Base-by-base conservation (phyloP, 164 flowering plant genomes). In the Paratinospora sagittata region DNA sequence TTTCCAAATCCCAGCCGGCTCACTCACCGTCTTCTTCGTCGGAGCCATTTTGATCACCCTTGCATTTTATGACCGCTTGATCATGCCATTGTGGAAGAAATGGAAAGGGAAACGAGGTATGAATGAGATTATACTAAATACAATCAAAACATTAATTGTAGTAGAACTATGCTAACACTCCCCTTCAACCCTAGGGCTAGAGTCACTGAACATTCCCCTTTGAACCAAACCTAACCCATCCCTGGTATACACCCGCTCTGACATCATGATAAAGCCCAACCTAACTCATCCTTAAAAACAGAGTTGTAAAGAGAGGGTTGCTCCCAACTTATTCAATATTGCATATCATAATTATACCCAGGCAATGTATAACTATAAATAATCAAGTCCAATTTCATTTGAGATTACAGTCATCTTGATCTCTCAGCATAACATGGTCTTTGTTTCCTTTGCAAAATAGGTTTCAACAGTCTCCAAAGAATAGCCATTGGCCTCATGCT, bases 1-100 rank as follows among this genome's bases (percentile, higher is more conserved):
- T 41, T 94, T 94, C 78, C 81, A 82, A 63, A 94, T 94, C 71
- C 98, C 98, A 0, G 95, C 98, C 0, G 98, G 91, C 47, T 94
- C 97, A 2, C 89, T 94, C 66, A 90, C 97, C 1, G 92, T 88
- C 73, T 92, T 94, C 82, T 92, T 94, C 63, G 93, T 90, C 0
- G 86, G 81, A 23, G 90, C 97, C 61, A 89, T 89, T 30, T 68
- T 94, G 65, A 76, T 92, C 76, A 85, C 91, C 13, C 62, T 88
- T 26, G 91, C 85, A 0, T 65, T 85, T 12, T 84, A 92, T 52
- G 98, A 94, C 58, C 90, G 97, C 16, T 13, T 88, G 36, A 78
- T 94, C 60, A 85, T 92, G 84, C 97, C 98, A 8, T 24, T 89
- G 1, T 86, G 89, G 91, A 90, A 82, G 76, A 85, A 80, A 81